Base-by-base conservation (phyloP, 148 eudicot genomes). In the Dysphania ambrosioides region DNA sequence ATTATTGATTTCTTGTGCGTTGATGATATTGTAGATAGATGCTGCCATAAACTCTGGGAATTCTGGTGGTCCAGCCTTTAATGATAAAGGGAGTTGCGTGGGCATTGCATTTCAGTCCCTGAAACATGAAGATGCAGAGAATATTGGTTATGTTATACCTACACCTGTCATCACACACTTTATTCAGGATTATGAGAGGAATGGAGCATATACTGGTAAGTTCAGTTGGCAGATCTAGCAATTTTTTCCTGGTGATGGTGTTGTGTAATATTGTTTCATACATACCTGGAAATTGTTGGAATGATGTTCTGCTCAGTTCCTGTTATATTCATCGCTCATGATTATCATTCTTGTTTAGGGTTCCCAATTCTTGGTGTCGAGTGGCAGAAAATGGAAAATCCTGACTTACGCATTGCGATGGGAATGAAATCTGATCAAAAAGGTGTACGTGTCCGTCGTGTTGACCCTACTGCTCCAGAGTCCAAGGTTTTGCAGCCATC, bases 361-460 rank as follows among this genome's bases (percentile, higher is more conserved):
- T 91, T 91, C 61, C 97, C 97, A 16, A 81, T 88, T 73, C 85
- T 91, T 59, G 92, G 93, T 38, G 84, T 91, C 72, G 92, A 91
- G 79, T 91, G 97, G 97, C 97, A 91, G 72, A 91, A 89, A 83
- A 87, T 91, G 93, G 93, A 91, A 77, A 91, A 91, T 70, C 93
- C 93, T 49, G 91, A 91, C 72, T 73, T 89, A 67, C 90, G 91
- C 23, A 62, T 83, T 75, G 79, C 90, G 9, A 82, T 85, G 88
- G 91, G 90, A 65, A 91, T 91, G 97, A 85, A 85, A 83, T 57
- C 88, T 66, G 85, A 88, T 68, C 97, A 91, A 80, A 91, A 91
- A 78, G 97, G 93, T 81, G 91, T 91, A 29, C 89, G 88, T 42
- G 85, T 91, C 75, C 82, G 87, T 86, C 85, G 90, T 73, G 63